Evolutionary conservation across 352 stramenopile species (phyloP), one percentile per base, ranked within the genome.

Genomic region (Phytophthora melonis): DNA sequence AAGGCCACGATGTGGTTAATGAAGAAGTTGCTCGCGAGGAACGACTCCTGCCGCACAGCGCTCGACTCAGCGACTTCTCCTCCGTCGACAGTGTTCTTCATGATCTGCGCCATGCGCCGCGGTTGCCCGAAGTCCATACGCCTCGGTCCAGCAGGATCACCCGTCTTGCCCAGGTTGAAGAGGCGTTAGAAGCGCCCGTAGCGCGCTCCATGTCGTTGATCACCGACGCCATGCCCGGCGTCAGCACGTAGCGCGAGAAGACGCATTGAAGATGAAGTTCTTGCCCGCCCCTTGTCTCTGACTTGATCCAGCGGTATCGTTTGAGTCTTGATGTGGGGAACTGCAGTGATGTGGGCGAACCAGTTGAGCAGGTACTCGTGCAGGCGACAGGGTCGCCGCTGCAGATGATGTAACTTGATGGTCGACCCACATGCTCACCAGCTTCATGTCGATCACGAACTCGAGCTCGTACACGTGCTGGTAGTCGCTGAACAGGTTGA

Each of bases 241-340:
- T 54, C 7, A 54, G 47, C 47, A 54, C 47, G 21, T 54, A 54
- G n/a, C 47, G n/a, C 1, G 47, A 25, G 47, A 30, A 54, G n/a
- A 54, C 47, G n/a, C n/a, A 19, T 54, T 54, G 9, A 27, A 54
- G 5, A 54, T 54, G 47, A 54, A 54, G 47, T 54, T 54, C 47
- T 54, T 54, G 47, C 47, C 47, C 9, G 47, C n/a, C 5, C 47
- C 47, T 19, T 54, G 47, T 10, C 7, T 54, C 47, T n/a, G 47
- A 54, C 47, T 30, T 54, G 47, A 54, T 30, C n/a, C 7, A 54
- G 47, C 47, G 47, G 47, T 27, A 54, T 19, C 47, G 47, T 25
- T 14, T 18, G 1, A 6, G 47, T 30, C 47, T 54, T 54, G 47
- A 18, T 27, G 47, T 54, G n/a, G 47, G 47, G 13, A 23, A 13